Conservation (phyloP, 1,139 yeast genomes). For the Blastobotrys proliferans region DNA sequence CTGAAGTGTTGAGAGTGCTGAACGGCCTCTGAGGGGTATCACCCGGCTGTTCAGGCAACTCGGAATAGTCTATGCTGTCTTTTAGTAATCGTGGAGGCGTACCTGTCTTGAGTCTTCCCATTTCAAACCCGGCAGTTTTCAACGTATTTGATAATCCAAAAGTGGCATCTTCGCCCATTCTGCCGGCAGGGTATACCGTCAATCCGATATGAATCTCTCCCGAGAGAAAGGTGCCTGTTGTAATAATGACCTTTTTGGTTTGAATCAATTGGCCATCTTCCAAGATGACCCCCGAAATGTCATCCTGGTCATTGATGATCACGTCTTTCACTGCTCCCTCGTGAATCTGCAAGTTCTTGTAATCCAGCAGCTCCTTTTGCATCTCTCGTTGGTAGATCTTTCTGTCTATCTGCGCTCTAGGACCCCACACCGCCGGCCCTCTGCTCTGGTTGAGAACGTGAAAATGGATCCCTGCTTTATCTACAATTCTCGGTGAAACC, state of each 20-base stretch:
- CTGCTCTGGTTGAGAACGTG: slow-evolving; percentile 80
- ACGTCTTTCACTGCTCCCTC: slow-evolving; percentile 84
- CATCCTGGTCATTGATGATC: slow-evolving; percentile 50
- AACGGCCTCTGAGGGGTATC: slow-evolving; percentile 84
- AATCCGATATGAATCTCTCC: slow-evolving; percentile 94
- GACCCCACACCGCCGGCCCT: slow-evolving; percentile 99
- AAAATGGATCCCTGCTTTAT: slow-evolving; percentile 89
- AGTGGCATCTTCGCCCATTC: slow-evolving; percentile 91
- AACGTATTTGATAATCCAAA: slow-evolving; percentile 83
- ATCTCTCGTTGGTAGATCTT: slow-evolving; percentile 71
- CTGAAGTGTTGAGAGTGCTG: slow-evolving; percentile 73
- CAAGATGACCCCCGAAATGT: slow-evolving; percentile 65
- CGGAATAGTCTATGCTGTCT: slow-evolving; percentile 61
- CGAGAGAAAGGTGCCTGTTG: slow-evolving; percentile 93
- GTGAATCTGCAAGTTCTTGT: slow-evolving; percentile 55
- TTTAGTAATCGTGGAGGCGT: slow-evolving; percentile 88
- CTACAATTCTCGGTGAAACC: slow-evolving; percentile 77
- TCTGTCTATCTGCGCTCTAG: slow-evolving; percentile 94
- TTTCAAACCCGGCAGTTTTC: slow-evolving; percentile 66
- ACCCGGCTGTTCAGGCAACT: slow-evolving; percentile 64
- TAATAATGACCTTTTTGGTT: slow-evolving; percentile 71
- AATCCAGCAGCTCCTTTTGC: slow-evolving; percentile 61
- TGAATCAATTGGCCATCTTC: slow-evolving; percentile 54
- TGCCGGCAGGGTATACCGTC: slow-evolving; percentile 76
- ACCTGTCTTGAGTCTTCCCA: slow-evolving; percentile 94